These are phyloP conservation scores for Xylaria sp. DNA, from an alignment of 2,329 filamentous ascomycete genomes.

Conservation along the genomic window DNA sequence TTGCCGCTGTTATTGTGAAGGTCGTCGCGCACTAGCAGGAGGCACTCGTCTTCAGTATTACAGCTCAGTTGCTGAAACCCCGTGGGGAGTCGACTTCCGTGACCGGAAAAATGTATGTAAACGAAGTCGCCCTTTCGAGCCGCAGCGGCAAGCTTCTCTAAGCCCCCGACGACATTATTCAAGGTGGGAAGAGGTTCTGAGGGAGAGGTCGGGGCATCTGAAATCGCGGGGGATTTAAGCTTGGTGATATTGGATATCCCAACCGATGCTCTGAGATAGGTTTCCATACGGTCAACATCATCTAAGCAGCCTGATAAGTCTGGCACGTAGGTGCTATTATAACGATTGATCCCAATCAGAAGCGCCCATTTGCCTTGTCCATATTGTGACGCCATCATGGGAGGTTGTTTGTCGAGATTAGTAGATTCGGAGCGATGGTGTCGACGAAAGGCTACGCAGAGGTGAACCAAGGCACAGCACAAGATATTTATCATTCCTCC, in stretches of 20 bases:
- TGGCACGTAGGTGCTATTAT: neutral
- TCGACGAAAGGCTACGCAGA: neutral
- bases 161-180: neutral
- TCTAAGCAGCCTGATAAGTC: neutral
- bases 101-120: slow-evolving; percentile 6
- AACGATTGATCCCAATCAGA: neutral
- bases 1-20: too few species aligned
- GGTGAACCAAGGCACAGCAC: neutral
- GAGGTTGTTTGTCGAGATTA: neutral
- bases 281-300: neutral
- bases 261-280: neutral
- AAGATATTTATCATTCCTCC: neutral
- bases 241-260: neutral
- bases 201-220: neutral
- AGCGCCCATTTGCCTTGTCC: neutral
- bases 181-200: neutral
- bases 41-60: neutral
- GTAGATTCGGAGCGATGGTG: neutral
- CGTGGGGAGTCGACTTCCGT: neutral
- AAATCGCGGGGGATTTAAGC: neutral
- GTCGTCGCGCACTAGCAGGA: neutral
- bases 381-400: neutral
- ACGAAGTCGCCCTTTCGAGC: neutral
- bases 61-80: neutral
- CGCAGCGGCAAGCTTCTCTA: neutral